Base-by-base conservation (phyloP, 768 basidiomycete genomes). In the Mrakia frigida region DNA sequence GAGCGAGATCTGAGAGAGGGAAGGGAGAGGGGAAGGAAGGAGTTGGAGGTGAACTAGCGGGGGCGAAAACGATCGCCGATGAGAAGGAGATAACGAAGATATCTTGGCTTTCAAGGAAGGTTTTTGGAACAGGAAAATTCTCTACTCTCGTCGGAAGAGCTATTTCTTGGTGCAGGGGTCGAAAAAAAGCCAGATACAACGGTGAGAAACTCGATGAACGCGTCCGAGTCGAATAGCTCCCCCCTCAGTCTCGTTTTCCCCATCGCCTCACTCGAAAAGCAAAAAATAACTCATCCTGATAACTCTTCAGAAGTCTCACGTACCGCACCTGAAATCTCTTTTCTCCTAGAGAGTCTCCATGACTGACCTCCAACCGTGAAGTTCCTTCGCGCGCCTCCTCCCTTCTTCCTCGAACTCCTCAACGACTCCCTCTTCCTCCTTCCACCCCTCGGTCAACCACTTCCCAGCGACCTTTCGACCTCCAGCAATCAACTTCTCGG, bases 371-470 rank as follows among this genome's bases (percentile, higher is more conserved):
- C 65, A 68, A 9, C 65, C 65, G 6, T 39, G 35, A 16, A 68
- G 6, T 5, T 25, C 65, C 39, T 68, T 18, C 10, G 65, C 73
- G 4, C 73, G 31, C 73, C 61, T 50, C 43, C 53, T 63, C 46
- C 73, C 73, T 31, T 39, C 43, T 7, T 33, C 33, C 13, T 50
- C 46, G 13, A 61, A 61, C 61, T 74, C 41, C 59, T 61, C 61
- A 0, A 63, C 46, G 6, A 74, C 61, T 31, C 73, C 46, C 43
- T 74, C 73, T 43, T 74, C 73, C 46, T 74, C 73, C 33, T 74
- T 74, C 73, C 73, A 74, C 1, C 73, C 73, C 46, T 63, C 61
- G 28, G 61, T 74, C 28, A 74, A 61, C 43, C 63, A 74, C 61
- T 74, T 74, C 46, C 50, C n/a, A 43, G 43, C 41, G 25, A 63